Evolutionary conservation across 2,329 filamentous ascomycete species (phyloP).

Genomic region (Celoporthe dispersa): DNA sequence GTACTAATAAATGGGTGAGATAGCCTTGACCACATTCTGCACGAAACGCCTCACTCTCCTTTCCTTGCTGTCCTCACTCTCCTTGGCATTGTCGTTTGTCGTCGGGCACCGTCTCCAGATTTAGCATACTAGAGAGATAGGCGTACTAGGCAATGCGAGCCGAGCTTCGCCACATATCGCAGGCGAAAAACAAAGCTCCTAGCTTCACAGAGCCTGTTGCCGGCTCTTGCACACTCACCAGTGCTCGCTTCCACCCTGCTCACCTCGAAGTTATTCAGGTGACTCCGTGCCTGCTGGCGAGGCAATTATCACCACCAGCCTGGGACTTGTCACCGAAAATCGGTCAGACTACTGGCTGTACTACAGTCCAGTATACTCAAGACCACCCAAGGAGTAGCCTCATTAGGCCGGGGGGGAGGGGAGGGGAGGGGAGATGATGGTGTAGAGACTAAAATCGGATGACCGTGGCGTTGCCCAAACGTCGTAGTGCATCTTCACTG

Average conservation of each 20-base stretch:
- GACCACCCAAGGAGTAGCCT: no score
- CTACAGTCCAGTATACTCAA: no score
- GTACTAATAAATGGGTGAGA: neutral
- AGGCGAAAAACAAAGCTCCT: no score
- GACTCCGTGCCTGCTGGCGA: neutral
- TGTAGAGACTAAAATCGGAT: no score
- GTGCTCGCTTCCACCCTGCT: neutral
- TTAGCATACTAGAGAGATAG: neutral
- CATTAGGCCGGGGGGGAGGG: no score
- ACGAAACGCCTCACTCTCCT: neutral
- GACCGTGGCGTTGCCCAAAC: no score
- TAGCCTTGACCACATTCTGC: neutral
- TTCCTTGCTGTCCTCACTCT: neutral
- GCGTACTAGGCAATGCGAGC: neutral
- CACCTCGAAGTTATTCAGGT: neutral
- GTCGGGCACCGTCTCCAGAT: neutral
- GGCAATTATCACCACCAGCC: no score
- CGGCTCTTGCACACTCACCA: neutral
- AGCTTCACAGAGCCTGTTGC: neutral
- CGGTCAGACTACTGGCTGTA: no score
- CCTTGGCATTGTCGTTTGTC: no score
- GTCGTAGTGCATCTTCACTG: no score
- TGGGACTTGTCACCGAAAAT: no score
- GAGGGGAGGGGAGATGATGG: no score
- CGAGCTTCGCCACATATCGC: neutral